These are phyloP conservation scores for Phaeotremella fagi DNA, from an alignment of 768 basidiomycete genomes.

Conservation along the genomic window DNA sequence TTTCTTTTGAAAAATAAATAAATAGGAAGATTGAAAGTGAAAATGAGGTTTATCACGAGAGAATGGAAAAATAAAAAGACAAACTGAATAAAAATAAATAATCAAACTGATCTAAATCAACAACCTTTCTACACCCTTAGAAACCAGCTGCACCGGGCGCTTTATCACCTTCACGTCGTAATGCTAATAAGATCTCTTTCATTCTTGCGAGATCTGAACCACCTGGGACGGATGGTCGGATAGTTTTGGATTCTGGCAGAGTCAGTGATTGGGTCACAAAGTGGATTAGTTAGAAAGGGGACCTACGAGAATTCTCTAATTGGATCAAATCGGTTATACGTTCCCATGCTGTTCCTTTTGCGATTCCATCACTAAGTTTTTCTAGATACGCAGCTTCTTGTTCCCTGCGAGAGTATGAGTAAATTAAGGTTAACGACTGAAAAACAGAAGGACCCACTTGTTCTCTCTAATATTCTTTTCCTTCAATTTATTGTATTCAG, in stretches of 20 bases:
- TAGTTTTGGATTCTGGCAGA: constrained; percentile 72
- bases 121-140: too few species aligned
- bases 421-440: neutral
- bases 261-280: neutral
- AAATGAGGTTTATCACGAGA: neutral
- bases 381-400: constrained; percentile 75
- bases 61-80: neutral
- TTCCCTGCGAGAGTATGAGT: constrained; percentile 57
- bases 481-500: constrained; percentile 68
- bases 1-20: too few species aligned
- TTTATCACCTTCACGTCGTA: constrained; percentile 82
- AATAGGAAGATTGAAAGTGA: too few species aligned
- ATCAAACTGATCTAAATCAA: too few species aligned
- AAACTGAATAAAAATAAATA: neutral
- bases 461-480: constrained; percentile 87
- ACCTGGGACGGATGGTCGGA: constrained; percentile 75
- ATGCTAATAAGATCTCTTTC: constrained; percentile 83
- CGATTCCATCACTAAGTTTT: constrained; percentile 67
- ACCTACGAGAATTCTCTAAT: constrained; percentile 75
- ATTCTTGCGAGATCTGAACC: constrained; percentile 84
- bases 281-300: neutral
- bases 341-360: constrained; percentile 91
- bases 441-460: constrained; percentile 61
- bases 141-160: constrained; percentile 94
- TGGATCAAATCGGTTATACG: constrained; percentile 81